Evolutionary conservation across 2,329 filamentous ascomycete species (phyloP).

Genomic region (Juglanconis sp.): DNA sequence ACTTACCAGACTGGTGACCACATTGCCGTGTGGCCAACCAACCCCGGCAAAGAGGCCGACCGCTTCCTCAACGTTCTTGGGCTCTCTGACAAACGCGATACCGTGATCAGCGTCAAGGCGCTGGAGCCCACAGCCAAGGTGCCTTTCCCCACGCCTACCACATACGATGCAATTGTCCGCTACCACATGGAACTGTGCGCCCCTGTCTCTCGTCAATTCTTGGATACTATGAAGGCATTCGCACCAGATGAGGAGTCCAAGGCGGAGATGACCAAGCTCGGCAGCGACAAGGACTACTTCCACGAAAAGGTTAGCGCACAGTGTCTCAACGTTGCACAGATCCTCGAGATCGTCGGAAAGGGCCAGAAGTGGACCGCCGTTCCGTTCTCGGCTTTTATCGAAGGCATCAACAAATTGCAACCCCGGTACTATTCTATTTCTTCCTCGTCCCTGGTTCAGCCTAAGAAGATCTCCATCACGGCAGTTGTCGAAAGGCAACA

Average conservation of each 20-base stretch:
- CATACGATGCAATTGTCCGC: constrained; percentile 86
- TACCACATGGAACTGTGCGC: constrained; percentile 98
- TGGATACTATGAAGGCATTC: constrained; percentile 83
- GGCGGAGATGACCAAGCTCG: constrained; percentile 82
- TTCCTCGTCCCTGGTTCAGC: constrained; percentile 89
- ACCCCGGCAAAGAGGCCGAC: constrained; percentile 88
- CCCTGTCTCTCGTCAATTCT: constrained; percentile 92
- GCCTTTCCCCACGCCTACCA: constrained; percentile 94
- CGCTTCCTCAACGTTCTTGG: constrained; percentile 79
- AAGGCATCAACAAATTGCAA: constrained; percentile 91
- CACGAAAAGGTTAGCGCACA: constrained; percentile 76
- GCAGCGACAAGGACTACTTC: constrained; percentile 94
- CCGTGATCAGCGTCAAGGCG: constrained; percentile 83
- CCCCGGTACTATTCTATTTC: constrained; percentile 99
- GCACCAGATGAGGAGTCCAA: constrained; percentile 81
- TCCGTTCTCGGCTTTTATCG: constrained; percentile 92
- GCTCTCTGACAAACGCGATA: constrained; percentile 71
- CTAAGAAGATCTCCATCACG: constrained; percentile 91
- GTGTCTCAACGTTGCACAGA: constrained; percentile 85
- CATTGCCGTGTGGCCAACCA: constrained; percentile 95
- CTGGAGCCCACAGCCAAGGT: constrained; percentile 95
- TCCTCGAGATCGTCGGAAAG: constrained; percentile 70
- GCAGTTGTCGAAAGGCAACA: constrained; percentile 85
- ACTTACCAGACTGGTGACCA: constrained; percentile 96
- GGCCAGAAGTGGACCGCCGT: constrained; percentile 77